Conservation (phyloP, 345 rosid genomes). For the Citrus sp. region DNA sequence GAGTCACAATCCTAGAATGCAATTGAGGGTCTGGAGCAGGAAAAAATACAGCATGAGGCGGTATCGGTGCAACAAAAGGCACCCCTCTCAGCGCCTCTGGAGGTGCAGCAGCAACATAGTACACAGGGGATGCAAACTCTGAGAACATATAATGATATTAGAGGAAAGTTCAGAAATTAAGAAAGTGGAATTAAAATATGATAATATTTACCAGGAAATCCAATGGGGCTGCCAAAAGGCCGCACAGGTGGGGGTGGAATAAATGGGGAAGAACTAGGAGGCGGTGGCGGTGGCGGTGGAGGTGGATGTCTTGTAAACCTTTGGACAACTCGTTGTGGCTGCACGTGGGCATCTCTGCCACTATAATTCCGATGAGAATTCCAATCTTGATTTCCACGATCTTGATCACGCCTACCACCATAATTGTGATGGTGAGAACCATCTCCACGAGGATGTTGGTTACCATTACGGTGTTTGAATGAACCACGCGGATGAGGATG, state of each 20-base stretch:
- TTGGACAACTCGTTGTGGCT: constrained; percentile 50
- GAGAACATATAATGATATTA: constrained; percentile 26
- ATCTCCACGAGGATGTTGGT: constrained; percentile 47
- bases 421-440: constrained; percentile 67
- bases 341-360: constrained; percentile 63
- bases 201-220: constrained; percentile 57
- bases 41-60: constrained; percentile 45
- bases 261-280: constrained; percentile 40
- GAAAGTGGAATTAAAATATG: constrained; percentile 8
- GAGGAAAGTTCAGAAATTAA: constrained; percentile 1
- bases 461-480: constrained; percentile 54
- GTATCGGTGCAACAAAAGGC: constrained; percentile 44
- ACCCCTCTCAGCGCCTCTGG: constrained; percentile 40
- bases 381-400: constrained; percentile 67
- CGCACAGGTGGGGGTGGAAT: constrained; percentile 45
- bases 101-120: constrained; percentile 41
- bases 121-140: constrained; percentile 52
- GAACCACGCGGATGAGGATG: constrained; percentile 64
- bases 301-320: constrained; percentile 61
- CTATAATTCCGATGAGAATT: constrained; percentile 51
- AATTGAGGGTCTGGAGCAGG: constrained; percentile 48
- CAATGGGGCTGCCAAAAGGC: constrained; percentile 49
- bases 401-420: constrained; percentile 77
- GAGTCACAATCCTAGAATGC: constrained; percentile 50
- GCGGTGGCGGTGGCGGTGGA: constrained; percentile 47